Conservation (phyloP, 306 rosid species). For the Dryas alaskensis region DNA sequence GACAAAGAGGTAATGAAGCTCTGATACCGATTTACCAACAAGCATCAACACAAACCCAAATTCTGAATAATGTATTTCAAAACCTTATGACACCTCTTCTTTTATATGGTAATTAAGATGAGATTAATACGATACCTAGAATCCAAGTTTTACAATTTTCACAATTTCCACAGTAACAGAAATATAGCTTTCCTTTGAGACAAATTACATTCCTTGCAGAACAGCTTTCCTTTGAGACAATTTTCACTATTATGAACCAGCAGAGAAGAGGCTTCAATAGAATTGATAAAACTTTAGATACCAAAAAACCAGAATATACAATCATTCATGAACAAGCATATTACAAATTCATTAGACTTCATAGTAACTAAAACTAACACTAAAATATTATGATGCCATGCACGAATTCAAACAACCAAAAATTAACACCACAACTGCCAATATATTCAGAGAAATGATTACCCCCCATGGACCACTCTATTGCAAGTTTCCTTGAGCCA, state of each 20-base stretch:
- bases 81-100: too few relatives aligned
- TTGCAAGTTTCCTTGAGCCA: slow-evolving; percentile 81
- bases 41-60: too few relatives aligned
- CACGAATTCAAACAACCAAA: slow-evolving; percentile 11
- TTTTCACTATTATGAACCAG: not conserved
- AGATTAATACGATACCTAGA: too few relatives aligned
- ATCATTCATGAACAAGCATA: slow-evolving; percentile 1
- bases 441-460: slow-evolving; percentile 19
- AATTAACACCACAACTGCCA: not conserved
- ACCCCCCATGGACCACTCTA: slow-evolving; percentile 74
- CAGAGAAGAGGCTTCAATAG: not conserved
- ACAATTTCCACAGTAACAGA: not conserved
- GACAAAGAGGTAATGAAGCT: not conserved
- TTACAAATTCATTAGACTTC: not conserved
- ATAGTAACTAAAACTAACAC: not conserved
- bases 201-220: not conserved
- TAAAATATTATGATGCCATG: not conserved
- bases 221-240: not conserved
- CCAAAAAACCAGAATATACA: not conserved
- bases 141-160: not conserved
- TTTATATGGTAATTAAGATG: too few relatives aligned
- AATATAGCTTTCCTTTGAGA: not conserved
- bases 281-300: not conserved
- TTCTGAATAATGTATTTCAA: too few relatives aligned
- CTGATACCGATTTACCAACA: too few relatives aligned